These are phyloP conservation scores for Globisporangium echinulatum DNA, from an alignment of 352 stramenopile genomes.

Conservation along the genomic window DNA sequence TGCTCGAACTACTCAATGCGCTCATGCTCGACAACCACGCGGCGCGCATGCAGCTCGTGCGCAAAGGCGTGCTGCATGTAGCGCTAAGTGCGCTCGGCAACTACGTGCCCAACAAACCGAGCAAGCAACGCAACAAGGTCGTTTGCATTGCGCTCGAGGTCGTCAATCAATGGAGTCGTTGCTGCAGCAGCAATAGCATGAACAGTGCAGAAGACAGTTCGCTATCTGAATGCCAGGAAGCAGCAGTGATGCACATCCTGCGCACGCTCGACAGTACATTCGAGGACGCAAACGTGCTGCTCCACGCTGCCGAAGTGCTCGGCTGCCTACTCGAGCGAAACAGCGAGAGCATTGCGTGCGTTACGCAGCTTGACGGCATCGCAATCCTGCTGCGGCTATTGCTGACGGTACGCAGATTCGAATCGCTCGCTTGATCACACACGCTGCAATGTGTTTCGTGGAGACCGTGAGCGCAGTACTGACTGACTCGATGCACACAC, in stretches of 20 bases:
- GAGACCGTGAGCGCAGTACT: too few species aligned
- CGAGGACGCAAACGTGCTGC: slow-evolving; percentile 30
- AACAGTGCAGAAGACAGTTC: slow-evolving; percentile 10
- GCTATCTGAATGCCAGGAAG: slow-evolving; percentile 13
- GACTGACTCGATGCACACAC: too few species aligned
- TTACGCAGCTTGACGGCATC: slow-evolving; percentile 25
- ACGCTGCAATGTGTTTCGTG: background rate
- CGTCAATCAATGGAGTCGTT: slow-evolving; percentile 19
- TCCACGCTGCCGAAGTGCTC: slow-evolving; percentile 32
- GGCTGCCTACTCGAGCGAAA: slow-evolving; percentile 26
- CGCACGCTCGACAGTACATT: slow-evolving; percentile 23
- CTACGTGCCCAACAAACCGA: slow-evolving; percentile 11
- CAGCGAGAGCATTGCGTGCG: slow-evolving; percentile 21
- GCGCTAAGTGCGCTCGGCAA: slow-evolving; percentile 16
- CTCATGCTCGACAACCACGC: slow-evolving; percentile 23
- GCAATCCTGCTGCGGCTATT: slow-evolving; percentile 28
- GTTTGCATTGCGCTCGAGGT: slow-evolving; percentile 42
- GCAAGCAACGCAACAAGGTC: slow-evolving; percentile 28
- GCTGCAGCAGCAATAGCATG: background rate
- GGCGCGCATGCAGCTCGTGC: slow-evolving; percentile 10
- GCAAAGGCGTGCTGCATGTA: slow-evolving; percentile 24
- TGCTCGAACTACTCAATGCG: slow-evolving; percentile 37
- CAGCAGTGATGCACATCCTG: slow-evolving; percentile 16
- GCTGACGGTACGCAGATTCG: slow-evolving; percentile 12
- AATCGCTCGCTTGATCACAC: background rate